Evolutionary conservation across 1,284 basidiomycete species (phyloP), one percentile per base, ranked within the genome.

Genomic region (Acaromyces ingoldii): DNA sequence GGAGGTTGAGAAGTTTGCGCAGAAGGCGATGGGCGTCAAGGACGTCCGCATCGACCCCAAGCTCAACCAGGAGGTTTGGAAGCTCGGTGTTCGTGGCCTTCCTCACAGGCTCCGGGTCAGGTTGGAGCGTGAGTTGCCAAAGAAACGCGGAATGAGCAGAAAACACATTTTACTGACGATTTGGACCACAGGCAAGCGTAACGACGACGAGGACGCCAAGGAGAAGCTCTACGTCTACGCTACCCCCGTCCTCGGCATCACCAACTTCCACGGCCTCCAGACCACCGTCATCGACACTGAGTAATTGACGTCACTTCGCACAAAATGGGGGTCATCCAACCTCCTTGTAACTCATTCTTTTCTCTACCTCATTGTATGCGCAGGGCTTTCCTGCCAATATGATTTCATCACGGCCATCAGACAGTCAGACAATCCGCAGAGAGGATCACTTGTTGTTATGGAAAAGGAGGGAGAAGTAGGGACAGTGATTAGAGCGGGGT

Each of bases 201-300:
- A 74, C 63, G 72, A 74, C 63, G 72, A 74, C 62, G 72, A 74
- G 65, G 67, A 67, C 42, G 72, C 72, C 52, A 74, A 74, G 70
- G 72, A 74, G 70, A 72, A 70, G 66, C 70, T 74, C 42, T 74
- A 72, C 69, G 72, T 69, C 45, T 68, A 70, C 65, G 70, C 63
- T 48, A 61, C 72, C 38, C 69, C 65, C 37, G 65, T 74, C 25
- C 62, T 72, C 53, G 72, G 72, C 52, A 71, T 73, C 57, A 70
- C 69, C 61, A 67, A 65, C 58, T 56, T 58, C 70, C 71, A 74
- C 65, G 72, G 72, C 42, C 67, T 72, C 44, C 63, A 73, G 52
- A 74, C 72, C 50, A 62, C 57, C 37, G 62, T 73, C 51, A 61
- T 74, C 38, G 72, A 74, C 65, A 66, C 70, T 62, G 72, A 74